Base-by-base conservation (phyloP, 305 asterid genomes). In the Fraxinus velutina region DNA sequence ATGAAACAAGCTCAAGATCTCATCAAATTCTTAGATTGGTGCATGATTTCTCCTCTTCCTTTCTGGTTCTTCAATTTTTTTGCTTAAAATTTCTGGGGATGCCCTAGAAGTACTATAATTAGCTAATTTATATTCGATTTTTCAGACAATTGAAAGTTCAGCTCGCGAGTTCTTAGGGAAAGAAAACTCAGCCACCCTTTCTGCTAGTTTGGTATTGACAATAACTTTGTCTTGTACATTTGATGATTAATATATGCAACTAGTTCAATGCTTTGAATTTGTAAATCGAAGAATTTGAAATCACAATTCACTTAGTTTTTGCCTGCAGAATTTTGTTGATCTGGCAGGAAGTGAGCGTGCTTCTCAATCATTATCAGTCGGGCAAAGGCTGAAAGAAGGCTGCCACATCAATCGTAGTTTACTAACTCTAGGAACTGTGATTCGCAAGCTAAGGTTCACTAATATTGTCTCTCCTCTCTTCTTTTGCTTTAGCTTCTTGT, bases 1-100 rank as follows among this genome's bases (percentile, higher is more conserved):
- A 95, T 84, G 97, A 95, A 86, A 85, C 93, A 70, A 95, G 99
- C 88, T 95, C 99, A 60, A 94, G 99, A 85, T 95, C 99, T 78
- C 98, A 95, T 89, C 99, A 95, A 84, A 95, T 95, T 85, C 98
- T 95, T 78, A 93, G 97, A 89, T 82, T 95, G 98, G 99, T 95
- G 71, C 71, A 82, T 30, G 89, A 83, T 76, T 47, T 73, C 74
- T 68, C 76, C 24, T 66, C 70, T 37, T 60, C 29, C 70, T 32
- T 80, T 81, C 81, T 44, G 74, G 34, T 17, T 60, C 70, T 57
- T 19, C n/a, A 57, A 17, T 60, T 60, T 60, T 17, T 21, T 21
- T 50, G 19, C 60, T 60, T 22, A 76, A 78, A 64, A 13, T 3
- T 4, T 75, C 70, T 60, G 71, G 71, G 30, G 8, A 60, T 0